Percentiles rank a stretch among this genome's conserved stretches.
Conservation (phyloP, 352 stramenopile species). For the Pythium biforme region DNA sequence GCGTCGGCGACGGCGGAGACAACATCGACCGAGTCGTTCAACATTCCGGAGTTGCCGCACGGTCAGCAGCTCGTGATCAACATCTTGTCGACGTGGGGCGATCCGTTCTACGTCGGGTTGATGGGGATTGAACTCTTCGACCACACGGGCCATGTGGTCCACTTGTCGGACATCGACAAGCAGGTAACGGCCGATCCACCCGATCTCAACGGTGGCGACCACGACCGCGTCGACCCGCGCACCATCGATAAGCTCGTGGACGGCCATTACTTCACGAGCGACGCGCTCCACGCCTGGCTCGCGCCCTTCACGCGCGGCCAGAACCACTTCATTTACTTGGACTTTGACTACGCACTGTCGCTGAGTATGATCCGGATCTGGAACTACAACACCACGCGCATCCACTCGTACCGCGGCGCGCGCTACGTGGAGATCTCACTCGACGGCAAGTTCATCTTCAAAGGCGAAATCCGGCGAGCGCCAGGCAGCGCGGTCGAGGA, state of each 20-base stretch:
- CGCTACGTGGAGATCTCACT: slow-evolving; percentile 65
- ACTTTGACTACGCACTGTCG: slow-evolving; percentile 71
- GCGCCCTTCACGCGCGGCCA: slow-evolving; percentile 74
- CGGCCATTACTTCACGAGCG: slow-evolving; percentile 80
- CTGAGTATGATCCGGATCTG: slow-evolving; percentile 86
- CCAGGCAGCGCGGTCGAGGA: slow-evolving; percentile 58
- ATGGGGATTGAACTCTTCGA: slow-evolving; percentile 91
- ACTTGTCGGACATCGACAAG: slow-evolving; percentile 58
- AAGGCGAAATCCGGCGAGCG: slow-evolving; percentile 74
- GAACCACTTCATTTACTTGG: slow-evolving; percentile 79
- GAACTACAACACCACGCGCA: slow-evolving; percentile 88
- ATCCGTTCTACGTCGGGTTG: slow-evolving; percentile 90
- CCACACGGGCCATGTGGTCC: slow-evolving; percentile 61
- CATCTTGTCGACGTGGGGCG: slow-evolving; percentile 87
- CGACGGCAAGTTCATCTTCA: slow-evolving; percentile 68
- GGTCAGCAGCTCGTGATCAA: slow-evolving; percentile 78
- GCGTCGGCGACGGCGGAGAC: background rate
- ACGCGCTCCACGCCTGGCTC: slow-evolving; percentile 89
- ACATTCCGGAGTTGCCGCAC: slow-evolving; percentile 70
- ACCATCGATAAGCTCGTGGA: slow-evolving; percentile 91
- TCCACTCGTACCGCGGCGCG: slow-evolving; percentile 71
- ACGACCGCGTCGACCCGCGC: slow-evolving; percentile 68
- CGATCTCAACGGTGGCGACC: slow-evolving; percentile 82
- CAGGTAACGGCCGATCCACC: slow-evolving; percentile 76
- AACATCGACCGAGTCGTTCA: slow-evolving; percentile 41